Evolutionary conservation across 2,329 filamentous ascomycete genomes (phyloP).

Genomic region (Alternaria gansuensis): DNA sequence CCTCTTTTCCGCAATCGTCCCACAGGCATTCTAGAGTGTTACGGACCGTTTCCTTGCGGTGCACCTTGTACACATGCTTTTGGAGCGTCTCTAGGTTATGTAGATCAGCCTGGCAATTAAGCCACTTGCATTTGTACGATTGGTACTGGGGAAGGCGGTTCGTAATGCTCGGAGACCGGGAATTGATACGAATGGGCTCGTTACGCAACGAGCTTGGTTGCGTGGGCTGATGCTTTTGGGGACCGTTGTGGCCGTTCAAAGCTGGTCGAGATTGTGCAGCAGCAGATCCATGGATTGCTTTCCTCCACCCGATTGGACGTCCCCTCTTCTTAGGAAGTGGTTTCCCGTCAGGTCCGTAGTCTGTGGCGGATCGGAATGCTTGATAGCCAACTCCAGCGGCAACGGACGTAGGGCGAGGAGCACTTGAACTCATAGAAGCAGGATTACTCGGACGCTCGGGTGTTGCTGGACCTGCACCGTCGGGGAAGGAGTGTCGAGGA

Average conservation of each 20-base stretch:
- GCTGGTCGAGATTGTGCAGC: constrained; percentile 37
- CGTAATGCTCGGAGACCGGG: constrained; percentile 45
- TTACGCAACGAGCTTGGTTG: constrained; percentile 43
- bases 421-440: constrained; percentile 39
- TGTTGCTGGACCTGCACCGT: constrained; percentile 27
- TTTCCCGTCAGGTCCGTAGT: constrained; percentile 46
- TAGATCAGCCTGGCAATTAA: constrained; percentile 64
- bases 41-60: constrained; percentile 53
- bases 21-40: constrained; percentile 58
- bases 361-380: constrained; percentile 51
- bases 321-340: constrained; percentile 57
- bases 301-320: constrained; percentile 61
- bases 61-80: constrained; percentile 67
- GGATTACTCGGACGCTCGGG: constrained; percentile 26
- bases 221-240: constrained; percentile 24
- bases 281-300: constrained; percentile 56
- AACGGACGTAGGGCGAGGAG: constrained; percentile 30
- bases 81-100: constrained; percentile 69
- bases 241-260: constrained; percentile 30
- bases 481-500: constrained; percentile 44
- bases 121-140: constrained; percentile 68
- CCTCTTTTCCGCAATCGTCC: constrained; percentile 53
- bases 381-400: constrained; percentile 52
- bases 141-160: constrained; percentile 49
- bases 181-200: constrained; percentile 40